A percentile compares a stretch with the other conserved stretches of the same genome.
These are phyloP conservation scores for Psilocybe tampanensis DNA, from an alignment of 768 basidiomycete genomes.

Conservation along the genomic window DNA sequence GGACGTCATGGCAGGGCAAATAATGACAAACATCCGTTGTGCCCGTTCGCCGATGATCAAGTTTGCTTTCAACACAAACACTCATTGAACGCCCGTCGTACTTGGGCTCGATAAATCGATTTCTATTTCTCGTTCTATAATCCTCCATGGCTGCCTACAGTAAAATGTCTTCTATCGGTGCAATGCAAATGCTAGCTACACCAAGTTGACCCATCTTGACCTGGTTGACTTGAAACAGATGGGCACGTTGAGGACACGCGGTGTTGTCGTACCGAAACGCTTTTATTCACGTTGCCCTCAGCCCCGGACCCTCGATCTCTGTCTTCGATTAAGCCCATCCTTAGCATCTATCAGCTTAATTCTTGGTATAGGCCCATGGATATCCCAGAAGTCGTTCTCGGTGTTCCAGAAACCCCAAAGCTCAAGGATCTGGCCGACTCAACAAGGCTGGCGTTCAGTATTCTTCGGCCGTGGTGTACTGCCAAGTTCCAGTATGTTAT, in stretches of 20 bases:
- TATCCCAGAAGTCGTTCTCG: not conserved
- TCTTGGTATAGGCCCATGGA: not conserved
- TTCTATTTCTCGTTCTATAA: too few relatives aligned
- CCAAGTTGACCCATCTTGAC: too few relatives aligned
- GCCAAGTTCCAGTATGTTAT: conserved; percentile 1
- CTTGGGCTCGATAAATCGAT: too few relatives aligned
- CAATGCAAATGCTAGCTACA: not conserved
- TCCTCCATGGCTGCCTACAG: too few relatives aligned
- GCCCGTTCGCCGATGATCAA: too few relatives aligned
- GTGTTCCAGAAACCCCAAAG: not conserved
- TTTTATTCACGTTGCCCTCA: not conserved
- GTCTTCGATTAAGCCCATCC: not conserved
- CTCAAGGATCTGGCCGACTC: conserved; percentile 7
- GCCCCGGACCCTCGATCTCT: not conserved
- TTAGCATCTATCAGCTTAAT: too few relatives aligned
- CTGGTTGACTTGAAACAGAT: not conserved
- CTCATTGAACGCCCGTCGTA: too few relatives aligned
- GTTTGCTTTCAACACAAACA: too few relatives aligned
- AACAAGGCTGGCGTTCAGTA: not conserved
- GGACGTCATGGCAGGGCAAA: too few relatives aligned
- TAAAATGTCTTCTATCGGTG: not conserved
- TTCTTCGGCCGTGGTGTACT: conserved; percentile 9
- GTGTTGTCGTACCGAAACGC: not conserved
- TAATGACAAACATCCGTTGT: too few relatives aligned
- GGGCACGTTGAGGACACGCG: not conserved